These are phyloP conservation scores for Russula lepida DNA, from an alignment of 768 basidiomycete species.

Conservation along the genomic window DNA sequence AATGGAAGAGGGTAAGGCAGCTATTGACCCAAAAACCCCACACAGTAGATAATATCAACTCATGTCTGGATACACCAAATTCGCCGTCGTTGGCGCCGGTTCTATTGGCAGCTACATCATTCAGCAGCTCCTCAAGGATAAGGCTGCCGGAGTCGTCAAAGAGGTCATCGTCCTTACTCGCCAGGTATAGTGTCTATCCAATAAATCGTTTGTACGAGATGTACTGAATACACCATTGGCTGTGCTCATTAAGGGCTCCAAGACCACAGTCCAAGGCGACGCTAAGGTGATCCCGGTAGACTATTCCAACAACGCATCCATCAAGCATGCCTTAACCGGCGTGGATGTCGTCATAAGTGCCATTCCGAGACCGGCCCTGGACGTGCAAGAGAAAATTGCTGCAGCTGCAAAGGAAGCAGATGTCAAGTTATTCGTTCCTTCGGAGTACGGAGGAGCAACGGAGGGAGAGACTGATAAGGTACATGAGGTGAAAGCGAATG, in stretches of 20 bases:
- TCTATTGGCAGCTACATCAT: conserved; percentile 15
- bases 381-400: neutral
- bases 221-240: neutral
- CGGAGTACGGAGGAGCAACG: neutral
- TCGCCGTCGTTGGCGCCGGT: too few relatives aligned
- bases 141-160: conserved; percentile 9
- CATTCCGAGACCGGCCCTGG: neutral
- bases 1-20: neutral
- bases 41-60: neutral
- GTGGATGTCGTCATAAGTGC: conserved; percentile 16
- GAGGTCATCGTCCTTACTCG: too few relatives aligned
- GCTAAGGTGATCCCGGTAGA: conserved; percentile 11
- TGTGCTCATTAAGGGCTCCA: conserved; percentile 14
- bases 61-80: conserved; percentile 17
- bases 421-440: neutral
- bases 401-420: conserved; percentile 15
- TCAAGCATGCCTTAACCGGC: neutral
- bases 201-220: too few relatives aligned
- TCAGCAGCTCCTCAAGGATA: conserved; percentile 10
- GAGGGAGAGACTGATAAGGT: neutral
- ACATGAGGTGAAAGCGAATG: neutral
- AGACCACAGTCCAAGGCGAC: conserved; percentile 11
- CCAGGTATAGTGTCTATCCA: neutral
- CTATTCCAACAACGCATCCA: conserved; percentile 6
- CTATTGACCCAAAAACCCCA: neutral